Percentiles rank a stretch among this genome's conserved stretches.
Evolutionary conservation across 1,284 basidiomycete genomes (phyloP).

Genomic region (Apiotrichum brassicae): DNA sequence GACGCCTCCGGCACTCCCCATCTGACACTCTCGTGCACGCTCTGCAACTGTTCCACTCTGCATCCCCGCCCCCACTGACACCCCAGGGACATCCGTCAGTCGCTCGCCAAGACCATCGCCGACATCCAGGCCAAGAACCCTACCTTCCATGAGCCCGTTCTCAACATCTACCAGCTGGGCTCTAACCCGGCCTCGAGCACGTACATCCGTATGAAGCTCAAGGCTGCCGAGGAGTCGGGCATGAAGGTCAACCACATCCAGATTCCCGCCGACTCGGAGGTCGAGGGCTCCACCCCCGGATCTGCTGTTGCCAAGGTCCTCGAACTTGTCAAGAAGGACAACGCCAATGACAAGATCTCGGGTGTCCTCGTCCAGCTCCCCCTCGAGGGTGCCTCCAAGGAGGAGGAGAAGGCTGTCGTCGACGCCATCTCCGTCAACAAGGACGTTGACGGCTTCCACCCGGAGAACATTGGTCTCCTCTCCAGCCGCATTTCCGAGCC

Average conservation of each 20-base stretch:
- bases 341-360: slow-evolving; percentile 73
- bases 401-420: slow-evolving; percentile 83
- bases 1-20: too few relatives aligned
- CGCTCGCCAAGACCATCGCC: slow-evolving; percentile 62
- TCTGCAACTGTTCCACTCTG: too few relatives aligned
- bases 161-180: slow-evolving; percentile 93
- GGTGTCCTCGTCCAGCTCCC: slow-evolving; percentile 98
- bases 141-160: slow-evolving; percentile 73
- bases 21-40: too few relatives aligned
- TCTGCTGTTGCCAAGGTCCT: slow-evolving; percentile 65
- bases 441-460: slow-evolving; percentile 98
- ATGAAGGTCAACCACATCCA: slow-evolving; percentile 79
- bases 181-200: slow-evolving; percentile 79
- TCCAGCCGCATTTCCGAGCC: slow-evolving; percentile 85
- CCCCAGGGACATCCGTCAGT: slow-evolving; percentile 67
- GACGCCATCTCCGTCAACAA: slow-evolving; percentile 92
- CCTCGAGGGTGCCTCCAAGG: slow-evolving; percentile 72
- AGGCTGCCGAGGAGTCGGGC: slow-evolving; percentile 91
- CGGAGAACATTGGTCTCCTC: slow-evolving; percentile 96
- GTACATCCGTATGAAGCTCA: slow-evolving; percentile 97
- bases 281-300: slow-evolving; percentile 23
- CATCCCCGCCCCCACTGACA: too few relatives aligned
- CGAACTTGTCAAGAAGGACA: slow-evolving; percentile 70
- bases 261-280: slow-evolving; percentile 62
- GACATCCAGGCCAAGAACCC: slow-evolving; percentile 58